Base-by-base conservation (phyloP, 192 early-diverging fungal genomes). In the Phlyctochytrium planicorne region DNA sequence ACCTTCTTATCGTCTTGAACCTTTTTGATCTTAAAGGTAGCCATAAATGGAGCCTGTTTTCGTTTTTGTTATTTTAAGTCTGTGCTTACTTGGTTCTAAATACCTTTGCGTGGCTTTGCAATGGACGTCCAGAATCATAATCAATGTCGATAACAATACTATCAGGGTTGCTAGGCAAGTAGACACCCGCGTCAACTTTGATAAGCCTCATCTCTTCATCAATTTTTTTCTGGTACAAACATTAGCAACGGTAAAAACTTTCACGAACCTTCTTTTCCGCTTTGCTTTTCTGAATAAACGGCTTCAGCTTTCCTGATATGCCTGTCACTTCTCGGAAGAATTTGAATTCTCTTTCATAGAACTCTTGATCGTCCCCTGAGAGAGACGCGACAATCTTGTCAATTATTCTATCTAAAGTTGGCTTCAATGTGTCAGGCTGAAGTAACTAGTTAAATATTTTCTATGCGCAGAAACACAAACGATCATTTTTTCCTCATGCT, bases 121-220 rank as follows among this genome's bases (percentile, higher is more conserved):
- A 78, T 52, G 97, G 95, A 25, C 94, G 80, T 20, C 97, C 97
- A 30, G 94, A 96, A 24, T 86, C 85, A 65, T 94, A 89, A 70
- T 99, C 93, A 75, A 99, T 97, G 69, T 93, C 97, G 6, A 98
- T 80, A 4, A 99, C 94, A 23, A 82, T 88, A 32, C 92, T 91
- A 60, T 99, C 96, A 2, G 97, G 96, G 67, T 99, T 99, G 78
- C 90, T 94, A 20, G 97, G 97, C 60, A 99, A 70, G 70, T 99
- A 99, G 0, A 98, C 96, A 34, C 96, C 97, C 23, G 92, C 89
- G 74, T 99, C 94, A 0, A 99, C 94, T 40, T 88, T 78, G 70
- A 99, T 97, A 75, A 91, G 89, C 30, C 88, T 82, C 85, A 99
- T 89, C 78, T 99, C 97, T 68, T 99, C 95, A 68, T 99, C 97